phyloP scores from a whole-genome alignment of 306 rosid genomes.

The Pterocarpus macrocarpus region DNA sequence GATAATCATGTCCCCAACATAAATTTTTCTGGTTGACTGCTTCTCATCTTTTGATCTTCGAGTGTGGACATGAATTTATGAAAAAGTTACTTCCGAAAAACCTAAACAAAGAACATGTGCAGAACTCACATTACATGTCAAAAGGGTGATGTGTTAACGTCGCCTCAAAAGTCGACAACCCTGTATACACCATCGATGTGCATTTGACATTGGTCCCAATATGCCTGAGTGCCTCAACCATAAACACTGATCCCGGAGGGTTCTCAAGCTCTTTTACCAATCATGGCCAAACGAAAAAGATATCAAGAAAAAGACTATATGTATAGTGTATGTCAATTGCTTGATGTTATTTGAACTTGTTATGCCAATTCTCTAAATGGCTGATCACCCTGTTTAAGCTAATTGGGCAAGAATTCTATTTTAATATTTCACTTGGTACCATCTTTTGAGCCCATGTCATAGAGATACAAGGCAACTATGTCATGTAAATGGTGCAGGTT shows the following conservation, averaged over 20 bases:
- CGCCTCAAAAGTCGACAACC: not conserved
- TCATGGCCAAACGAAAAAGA: not conserved
- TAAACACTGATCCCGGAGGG: not conserved
- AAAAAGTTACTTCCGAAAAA: not conserved
- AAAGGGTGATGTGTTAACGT: not conserved
- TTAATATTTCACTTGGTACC: no score
- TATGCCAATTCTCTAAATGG: not conserved
- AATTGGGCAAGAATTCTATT: not conserved
- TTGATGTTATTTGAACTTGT: not conserved
- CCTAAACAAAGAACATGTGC: not conserved
- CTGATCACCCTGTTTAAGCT: not conserved
- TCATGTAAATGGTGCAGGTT: no score
- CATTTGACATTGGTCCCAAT: slow-evolving; percentile 18
- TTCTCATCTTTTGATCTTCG: not conserved
- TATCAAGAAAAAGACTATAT: not conserved
- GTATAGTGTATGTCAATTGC: not conserved
- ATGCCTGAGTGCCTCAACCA: not conserved
- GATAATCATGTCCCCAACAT: not conserved
- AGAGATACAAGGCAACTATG: no score
- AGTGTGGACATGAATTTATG: not conserved
- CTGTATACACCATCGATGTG: not conserved
- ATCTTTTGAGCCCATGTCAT: no score
- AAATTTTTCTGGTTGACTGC: not conserved
- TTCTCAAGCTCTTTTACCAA: not conserved
- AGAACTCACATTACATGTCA: slow-evolving; percentile 2